Evolutionary conservation across 768 basidiomycete species (phyloP), one percentile per base, ranked within the genome.

Genomic region (Hortiboletus flavorubellus): DNA sequence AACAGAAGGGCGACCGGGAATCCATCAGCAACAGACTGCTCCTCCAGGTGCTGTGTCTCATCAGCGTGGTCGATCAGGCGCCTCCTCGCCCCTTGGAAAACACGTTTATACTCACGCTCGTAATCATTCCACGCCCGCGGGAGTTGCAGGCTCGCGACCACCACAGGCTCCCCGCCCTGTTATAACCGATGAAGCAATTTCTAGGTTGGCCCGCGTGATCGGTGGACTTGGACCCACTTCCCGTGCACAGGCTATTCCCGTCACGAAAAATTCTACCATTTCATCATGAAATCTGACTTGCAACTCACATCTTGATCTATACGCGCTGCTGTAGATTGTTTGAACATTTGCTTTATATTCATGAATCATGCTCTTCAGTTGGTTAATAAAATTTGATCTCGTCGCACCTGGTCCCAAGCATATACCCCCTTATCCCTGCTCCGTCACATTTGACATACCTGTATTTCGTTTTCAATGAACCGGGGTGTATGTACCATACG

Each of bases 131-230:
- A 78, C 86, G 8, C 80, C 84, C 46, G 66, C 74, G 1, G 69
- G 76, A 53, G 64, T 56, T 51, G 63, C 62, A 39, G 68, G 65
- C 38, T 72, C 78, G 46, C 79, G 82, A 23, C 49, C 68, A 18
- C 68, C 72, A 16, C 80, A 83, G 58, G 57, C 74, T 34, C 75
- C 60, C 12, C 79, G 89, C 10, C 89, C 89, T n/a, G 78, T 91
- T 42, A 80, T 91, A 60, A 86, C 86, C 6, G 84, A 77, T 12
- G 87, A 86, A 47, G 89, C 87, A 3, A 79, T 89, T 48, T 84
- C 87, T 12, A 76, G 76, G 54, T 68, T 91, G 33, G 84, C 82
- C 29, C 77, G 80, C 60, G 83, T 85, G 10, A 83, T 90, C 39
- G 85, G 82, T 23, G 65, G 68, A 58, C 51, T 64, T 21, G 67